Conservation (phyloP, 495 filamentous ascomycete species). For the Cudoniella acicularis region DNA sequence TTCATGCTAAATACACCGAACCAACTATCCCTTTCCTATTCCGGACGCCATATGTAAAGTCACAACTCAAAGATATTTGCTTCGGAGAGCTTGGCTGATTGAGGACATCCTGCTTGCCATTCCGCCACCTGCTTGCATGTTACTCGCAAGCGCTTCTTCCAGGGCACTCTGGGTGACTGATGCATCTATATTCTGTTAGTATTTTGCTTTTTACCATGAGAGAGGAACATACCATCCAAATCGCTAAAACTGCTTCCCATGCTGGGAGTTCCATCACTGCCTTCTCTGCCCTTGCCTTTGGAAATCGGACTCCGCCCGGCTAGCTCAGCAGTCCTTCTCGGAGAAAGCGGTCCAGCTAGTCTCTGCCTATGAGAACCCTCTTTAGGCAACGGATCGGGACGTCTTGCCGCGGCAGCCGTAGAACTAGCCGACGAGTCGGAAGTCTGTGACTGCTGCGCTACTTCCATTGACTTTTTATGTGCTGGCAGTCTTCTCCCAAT, state of each 20-base stretch:
- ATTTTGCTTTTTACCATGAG: background rate
- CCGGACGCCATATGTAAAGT: background rate
- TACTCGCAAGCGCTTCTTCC: slow-evolving; percentile 88
- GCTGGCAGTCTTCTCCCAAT: slow-evolving; percentile 30
- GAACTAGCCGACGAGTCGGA: slow-evolving; percentile 63
- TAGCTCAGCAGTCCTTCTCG: slow-evolving; percentile 54
- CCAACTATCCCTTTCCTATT: background rate
- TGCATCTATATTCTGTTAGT: slow-evolving; percentile 55
- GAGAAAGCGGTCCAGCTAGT: slow-evolving; percentile 12
- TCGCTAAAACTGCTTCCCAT: slow-evolving; percentile 99
- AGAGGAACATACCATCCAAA: slow-evolving; percentile 69
- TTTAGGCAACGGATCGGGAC: slow-evolving; percentile 11
- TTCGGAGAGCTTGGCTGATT: slow-evolving; percentile 55
- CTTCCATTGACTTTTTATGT: slow-evolving; percentile 29
- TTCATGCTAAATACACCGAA: no score
- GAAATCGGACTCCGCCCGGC: slow-evolving; percentile 51
- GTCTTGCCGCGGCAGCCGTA: slow-evolving; percentile 36
- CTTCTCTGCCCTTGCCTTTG: slow-evolving; percentile 55
- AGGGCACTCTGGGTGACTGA: slow-evolving; percentile 92
- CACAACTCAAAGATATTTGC: slow-evolving; percentile 24
- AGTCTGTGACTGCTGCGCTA: slow-evolving; percentile 40
- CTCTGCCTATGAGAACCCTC: slow-evolving; percentile 9
- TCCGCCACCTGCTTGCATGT: slow-evolving; percentile 76
- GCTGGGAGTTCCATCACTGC: slow-evolving; percentile 86
- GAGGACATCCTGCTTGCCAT: slow-evolving; percentile 89